A percentile compares a stretch with the other conserved stretches of the same genome.
phyloP scores from a whole-genome alignment of 2,329 filamentous ascomycete genomes.

The Fusarium oligoseptatum region DNA sequence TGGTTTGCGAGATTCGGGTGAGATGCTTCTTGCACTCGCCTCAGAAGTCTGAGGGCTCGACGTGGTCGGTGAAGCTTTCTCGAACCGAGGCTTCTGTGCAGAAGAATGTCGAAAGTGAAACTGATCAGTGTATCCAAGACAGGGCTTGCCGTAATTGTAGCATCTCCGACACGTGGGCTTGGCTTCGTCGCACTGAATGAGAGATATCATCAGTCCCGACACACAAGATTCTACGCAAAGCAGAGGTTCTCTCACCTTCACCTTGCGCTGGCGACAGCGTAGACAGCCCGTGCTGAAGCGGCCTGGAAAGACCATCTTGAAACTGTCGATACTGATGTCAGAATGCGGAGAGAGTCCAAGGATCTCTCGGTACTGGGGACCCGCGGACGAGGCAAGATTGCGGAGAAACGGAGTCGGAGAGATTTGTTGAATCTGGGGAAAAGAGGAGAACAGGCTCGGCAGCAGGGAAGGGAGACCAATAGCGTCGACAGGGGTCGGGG shows the following conservation, averaged over 20 bases:
- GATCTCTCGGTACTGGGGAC: constrained; percentile 1
- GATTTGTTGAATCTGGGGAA: background rate
- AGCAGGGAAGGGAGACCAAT: background rate
- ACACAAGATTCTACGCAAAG: background rate
- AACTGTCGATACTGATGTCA: background rate
- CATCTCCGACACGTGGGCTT: constrained; percentile 51
- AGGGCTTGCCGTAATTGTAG: constrained; percentile 50
- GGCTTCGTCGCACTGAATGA: constrained; percentile 48
- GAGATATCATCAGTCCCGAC: background rate
- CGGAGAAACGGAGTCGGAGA: constrained; percentile 10
- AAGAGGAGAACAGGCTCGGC: background rate
- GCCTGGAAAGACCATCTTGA: constrained; percentile 48
- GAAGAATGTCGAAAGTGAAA: constrained; percentile 50
- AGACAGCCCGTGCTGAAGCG: constrained; percentile 49
- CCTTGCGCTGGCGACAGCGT: constrained; percentile 49
- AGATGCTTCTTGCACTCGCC: background rate
- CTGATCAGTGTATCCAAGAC: constrained; percentile 52
- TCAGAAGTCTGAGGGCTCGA: background rate
- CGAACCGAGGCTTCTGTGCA: constrained; percentile 7
- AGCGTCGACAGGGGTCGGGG: background rate
- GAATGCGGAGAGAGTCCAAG: background rate
- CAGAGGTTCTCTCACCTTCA: constrained; percentile 44
- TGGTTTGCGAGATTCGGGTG: background rate
- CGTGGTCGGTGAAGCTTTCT: background rate
- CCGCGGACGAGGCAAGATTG: constrained; percentile 18